These are phyloP conservation scores for Spizellomyces sp. DNA, from an alignment of 192 early-diverging fungal genomes.

Conservation along the genomic window DNA sequence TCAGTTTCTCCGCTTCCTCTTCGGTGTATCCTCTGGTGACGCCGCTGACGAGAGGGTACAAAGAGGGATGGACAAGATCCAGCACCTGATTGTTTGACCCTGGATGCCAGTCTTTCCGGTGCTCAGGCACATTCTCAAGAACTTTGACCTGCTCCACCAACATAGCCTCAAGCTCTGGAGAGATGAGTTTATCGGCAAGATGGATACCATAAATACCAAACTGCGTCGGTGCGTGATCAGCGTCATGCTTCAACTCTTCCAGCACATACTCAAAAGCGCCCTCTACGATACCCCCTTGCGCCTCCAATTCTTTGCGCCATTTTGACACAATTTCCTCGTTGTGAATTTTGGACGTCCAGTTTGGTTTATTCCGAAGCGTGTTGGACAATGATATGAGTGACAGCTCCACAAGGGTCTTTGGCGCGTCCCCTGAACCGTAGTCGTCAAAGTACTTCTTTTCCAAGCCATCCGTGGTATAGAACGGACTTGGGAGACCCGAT, in stretches of 20 bases:
- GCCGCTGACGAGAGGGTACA: conserved; percentile 43
- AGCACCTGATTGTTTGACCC: conserved; percentile 46
- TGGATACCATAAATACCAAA: conserved; percentile 38
- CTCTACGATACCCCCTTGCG: neutral
- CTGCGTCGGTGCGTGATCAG: neutral
- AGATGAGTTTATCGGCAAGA: conserved; percentile 33
- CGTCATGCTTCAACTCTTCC: neutral
- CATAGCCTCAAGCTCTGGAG: conserved; percentile 35
- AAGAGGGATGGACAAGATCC: conserved; percentile 58
- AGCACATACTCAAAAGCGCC: neutral
- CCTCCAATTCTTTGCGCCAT: conserved; percentile 14
- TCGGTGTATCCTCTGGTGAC: neutral
- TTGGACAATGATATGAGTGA: no score
- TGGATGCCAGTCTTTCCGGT: conserved; percentile 48
- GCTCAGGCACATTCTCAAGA: conserved; percentile 23
- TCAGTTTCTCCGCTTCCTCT: neutral
- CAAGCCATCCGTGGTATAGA: no score
- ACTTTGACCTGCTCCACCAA: conserved; percentile 22
- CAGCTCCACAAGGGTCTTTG: no score
- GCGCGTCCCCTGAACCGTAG: no score
- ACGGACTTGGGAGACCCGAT: no score
- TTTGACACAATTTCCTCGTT: conserved; percentile 36
- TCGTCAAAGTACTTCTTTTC: no score
- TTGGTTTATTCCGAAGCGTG: conserved; percentile 44
- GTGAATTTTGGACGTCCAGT: conserved; percentile 43